Conservation (phyloP, 2,329 filamentous ascomycete genomes). For the Lachnellula arida region DNA sequence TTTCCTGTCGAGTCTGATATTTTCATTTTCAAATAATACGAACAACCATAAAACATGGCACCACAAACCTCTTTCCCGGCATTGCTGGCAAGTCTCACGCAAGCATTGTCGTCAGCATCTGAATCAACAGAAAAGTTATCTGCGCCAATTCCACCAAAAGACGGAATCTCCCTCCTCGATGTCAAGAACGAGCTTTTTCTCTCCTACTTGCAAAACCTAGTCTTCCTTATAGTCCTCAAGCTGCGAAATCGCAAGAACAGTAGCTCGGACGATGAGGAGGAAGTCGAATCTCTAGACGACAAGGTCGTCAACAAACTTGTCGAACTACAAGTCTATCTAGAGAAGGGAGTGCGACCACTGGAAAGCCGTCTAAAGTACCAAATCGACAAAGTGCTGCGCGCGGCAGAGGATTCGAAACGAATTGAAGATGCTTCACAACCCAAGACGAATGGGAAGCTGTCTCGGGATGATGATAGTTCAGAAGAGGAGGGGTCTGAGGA, state of each 20-base stretch:
- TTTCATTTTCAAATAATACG: neutral
- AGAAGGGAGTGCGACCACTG: slow-evolving; percentile 84
- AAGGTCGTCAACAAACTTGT: slow-evolving; percentile 81
- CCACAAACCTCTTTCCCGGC: slow-evolving; percentile 45
- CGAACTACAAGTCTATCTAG: slow-evolving; percentile 85
- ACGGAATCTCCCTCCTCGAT: slow-evolving; percentile 92
- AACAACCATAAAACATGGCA: slow-evolving; percentile 37
- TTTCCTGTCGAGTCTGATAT: neutral
- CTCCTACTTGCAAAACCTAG: slow-evolving; percentile 90
- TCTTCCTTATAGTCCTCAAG: slow-evolving; percentile 80
- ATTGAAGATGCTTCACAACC: slow-evolving; percentile 27
- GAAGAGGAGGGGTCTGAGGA: slow-evolving; percentile 23
- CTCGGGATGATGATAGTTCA: slow-evolving; percentile 11
- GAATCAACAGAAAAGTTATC: slow-evolving; percentile 60
- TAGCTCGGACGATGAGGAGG: slow-evolving; percentile 33
- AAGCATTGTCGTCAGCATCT: slow-evolving; percentile 54
- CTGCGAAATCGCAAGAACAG: slow-evolving; percentile 51
- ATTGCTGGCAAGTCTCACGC: slow-evolving; percentile 50
- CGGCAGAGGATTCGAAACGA: slow-evolving; percentile 60
- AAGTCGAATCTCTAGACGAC: slow-evolving; percentile 48
- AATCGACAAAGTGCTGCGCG: slow-evolving; percentile 88
- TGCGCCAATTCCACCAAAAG: slow-evolving; percentile 65
- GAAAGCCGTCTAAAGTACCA: slow-evolving; percentile 92
- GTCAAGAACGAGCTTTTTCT: slow-evolving; percentile 96
- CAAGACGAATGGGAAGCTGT: neutral